phyloP scores from a whole-genome alignment of 148 eudicot genomes.

The Arbutus unedo region DNA sequence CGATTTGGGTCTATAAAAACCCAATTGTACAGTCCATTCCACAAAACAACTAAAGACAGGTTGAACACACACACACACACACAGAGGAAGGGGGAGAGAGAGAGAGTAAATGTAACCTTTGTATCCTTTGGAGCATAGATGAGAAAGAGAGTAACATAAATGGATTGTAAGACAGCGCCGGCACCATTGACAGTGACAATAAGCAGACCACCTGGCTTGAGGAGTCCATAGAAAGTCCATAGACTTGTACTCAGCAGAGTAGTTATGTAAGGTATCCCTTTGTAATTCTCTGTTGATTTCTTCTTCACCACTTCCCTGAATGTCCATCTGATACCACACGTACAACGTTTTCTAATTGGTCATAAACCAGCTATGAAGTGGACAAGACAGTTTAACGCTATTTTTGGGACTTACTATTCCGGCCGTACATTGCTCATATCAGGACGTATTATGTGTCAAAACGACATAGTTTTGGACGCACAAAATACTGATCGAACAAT shows the following conservation, averaged over 20 bases:
- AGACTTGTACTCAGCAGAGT: conserved; percentile 33
- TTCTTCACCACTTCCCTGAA: conserved; percentile 30
- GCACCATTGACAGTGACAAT: conserved; percentile 34
- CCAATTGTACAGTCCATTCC: no score
- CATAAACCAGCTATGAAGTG: no score
- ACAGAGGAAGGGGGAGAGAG: no score
- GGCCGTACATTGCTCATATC: no score
- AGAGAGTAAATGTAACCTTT: conserved; percentile 21
- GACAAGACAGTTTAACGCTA: no score
- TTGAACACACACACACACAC: no score
- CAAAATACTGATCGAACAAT: no score
- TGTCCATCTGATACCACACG: conserved; percentile 22
- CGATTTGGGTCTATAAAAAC: no score
- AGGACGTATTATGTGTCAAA: no score
- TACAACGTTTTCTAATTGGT: background rate
- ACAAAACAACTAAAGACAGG: no score
- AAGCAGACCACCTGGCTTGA: conserved; percentile 33
- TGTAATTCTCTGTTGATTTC: conserved; percentile 37
- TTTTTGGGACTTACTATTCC: no score
- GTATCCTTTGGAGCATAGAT: conserved; percentile 35
- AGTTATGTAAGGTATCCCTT: conserved; percentile 32
- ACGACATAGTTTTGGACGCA: no score
- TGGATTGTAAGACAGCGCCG: conserved; percentile 29
- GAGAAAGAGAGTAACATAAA: conserved; percentile 35
- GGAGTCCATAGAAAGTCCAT: conserved; percentile 40